Conservation (phyloP, 2,329 filamentous ascomycete genomes). For the Tolypocladium paradoxum region DNA sequence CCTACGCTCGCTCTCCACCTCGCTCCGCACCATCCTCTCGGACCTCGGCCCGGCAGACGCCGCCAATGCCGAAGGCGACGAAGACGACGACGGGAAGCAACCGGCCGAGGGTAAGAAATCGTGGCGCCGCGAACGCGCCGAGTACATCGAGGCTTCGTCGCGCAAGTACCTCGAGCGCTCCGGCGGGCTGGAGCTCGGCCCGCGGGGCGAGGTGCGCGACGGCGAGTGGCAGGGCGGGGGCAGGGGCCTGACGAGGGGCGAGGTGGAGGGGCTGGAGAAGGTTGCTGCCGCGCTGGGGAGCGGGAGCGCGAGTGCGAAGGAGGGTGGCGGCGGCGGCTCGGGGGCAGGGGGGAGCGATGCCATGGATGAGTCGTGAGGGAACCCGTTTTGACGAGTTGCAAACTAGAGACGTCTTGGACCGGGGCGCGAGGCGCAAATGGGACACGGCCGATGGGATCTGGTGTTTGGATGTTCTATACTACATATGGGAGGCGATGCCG, state of each 20-base stretch:
- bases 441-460: background rate
- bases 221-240: slow-evolving; percentile 53
- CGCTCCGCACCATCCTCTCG: slow-evolving; percentile 54
- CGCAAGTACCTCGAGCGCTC: slow-evolving; percentile 63
- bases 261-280: slow-evolving; percentile 47
- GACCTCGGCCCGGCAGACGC: slow-evolving; percentile 34
- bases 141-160: slow-evolving; percentile 77
- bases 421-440: background rate
- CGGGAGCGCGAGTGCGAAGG: background rate
- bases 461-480: background rate
- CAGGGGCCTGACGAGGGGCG: slow-evolving; percentile 34
- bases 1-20: slow-evolving; percentile 53
- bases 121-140: slow-evolving; percentile 59
- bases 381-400: background rate
- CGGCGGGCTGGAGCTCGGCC: slow-evolving; percentile 54
- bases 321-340: background rate
- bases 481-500: background rate
- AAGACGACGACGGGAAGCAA: slow-evolving; percentile 14
- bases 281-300: slow-evolving; percentile 33
- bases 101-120: slow-evolving; percentile 28
- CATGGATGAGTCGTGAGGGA: background rate
- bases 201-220: slow-evolving; percentile 50
- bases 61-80: slow-evolving; percentile 17
- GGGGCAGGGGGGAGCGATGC: slow-evolving; percentile 5
- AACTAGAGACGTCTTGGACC: background rate